Evolutionary conservation across 2,329 filamentous ascomycete genomes (phyloP), one percentile per base, ranked within the genome.

Genomic region (Alternaria metachromatica): DNA sequence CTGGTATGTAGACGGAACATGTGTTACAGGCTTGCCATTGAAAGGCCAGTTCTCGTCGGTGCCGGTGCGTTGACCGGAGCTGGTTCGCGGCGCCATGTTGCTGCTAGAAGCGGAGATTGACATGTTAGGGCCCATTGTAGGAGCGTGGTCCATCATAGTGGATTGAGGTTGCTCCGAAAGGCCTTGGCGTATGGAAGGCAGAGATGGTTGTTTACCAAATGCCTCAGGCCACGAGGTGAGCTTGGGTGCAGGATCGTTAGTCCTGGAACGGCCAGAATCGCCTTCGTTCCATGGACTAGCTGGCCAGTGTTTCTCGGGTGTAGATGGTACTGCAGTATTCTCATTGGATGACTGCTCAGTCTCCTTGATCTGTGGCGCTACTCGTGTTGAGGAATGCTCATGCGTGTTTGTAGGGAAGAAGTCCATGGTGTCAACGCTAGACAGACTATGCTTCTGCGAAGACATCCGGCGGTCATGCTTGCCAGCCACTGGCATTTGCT

Each of bases 401-500:
- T 81, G 78, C 10, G 80, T 78, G 50, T 81, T 81, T 9, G 68
- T 77, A 10, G 80, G 80, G 46, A 82, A 82, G 70, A 82, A 82
- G 60, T 81, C 80, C 21, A 75, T 78, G 7, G 80, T 82, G 53
- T 79, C 77, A 45, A 81, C 74, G 60, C 79, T 81, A 5, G 80
- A 80, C 25, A 80, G 62, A 63, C 80, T 81, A 33, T 68, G 72
- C 64, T 79, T 77, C 50, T 77, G 76, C 54, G 72, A 74, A 15
- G 76, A 53, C n/a, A 56, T 56, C 13, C 60, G 68, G 13, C 63
- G 55, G 41, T 66, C 65, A 26, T 68, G 67, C 45, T 61, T 69
- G 23, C 72, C 63, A 4, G 60, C 57, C 48, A 57, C 58, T 28
- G 56, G 59, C n/a, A 45, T 62, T 20, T 72, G 70, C 56, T 75